These are phyloP conservation scores for Trichomonascaceae sp. DNA, from an alignment of 1,139 yeast genomes.

Conservation along the genomic window DNA sequence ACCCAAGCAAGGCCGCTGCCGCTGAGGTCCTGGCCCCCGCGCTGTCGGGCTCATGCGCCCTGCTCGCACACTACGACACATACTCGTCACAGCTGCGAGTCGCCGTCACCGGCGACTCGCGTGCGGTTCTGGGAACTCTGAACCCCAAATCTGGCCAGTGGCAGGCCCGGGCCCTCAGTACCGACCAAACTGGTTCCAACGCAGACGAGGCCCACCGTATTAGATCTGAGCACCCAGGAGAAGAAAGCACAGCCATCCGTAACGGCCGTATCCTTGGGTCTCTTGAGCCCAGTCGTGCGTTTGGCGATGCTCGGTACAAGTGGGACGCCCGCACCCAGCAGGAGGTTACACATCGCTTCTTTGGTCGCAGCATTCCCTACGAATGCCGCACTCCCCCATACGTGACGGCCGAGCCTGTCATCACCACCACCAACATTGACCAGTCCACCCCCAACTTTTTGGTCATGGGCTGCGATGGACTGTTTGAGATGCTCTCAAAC, in stretches of 20 bases:
- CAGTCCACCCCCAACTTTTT: slow-evolving; percentile 70
- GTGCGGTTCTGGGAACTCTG: slow-evolving; percentile 76
- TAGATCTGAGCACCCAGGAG: slow-evolving; percentile 81
- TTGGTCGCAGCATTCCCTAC: slow-evolving; percentile 72
- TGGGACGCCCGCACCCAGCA: slow-evolving; percentile 69
- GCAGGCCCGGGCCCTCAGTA: slow-evolving; percentile 77
- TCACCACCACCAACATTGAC: slow-evolving; percentile 66
- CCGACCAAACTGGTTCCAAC: slow-evolving; percentile 92
- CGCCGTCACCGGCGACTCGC: slow-evolving; percentile 93
- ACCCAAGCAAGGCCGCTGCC: slow-evolving; percentile 44
- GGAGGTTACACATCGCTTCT: slow-evolving; percentile 58
- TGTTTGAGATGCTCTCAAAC: slow-evolving; percentile 81
- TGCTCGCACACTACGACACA: slow-evolving; percentile 77
- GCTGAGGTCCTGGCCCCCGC: slow-evolving; percentile 83
- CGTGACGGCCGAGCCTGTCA: slow-evolving; percentile 92
- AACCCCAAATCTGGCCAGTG: slow-evolving; percentile 48
- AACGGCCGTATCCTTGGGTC: slow-evolving; percentile 82
- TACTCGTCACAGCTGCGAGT: slow-evolving; percentile 59
- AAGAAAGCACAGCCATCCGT: slow-evolving; percentile 66
- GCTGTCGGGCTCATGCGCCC: slow-evolving; percentile 87
- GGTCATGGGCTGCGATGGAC: slow-evolving; percentile 90
- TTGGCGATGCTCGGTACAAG: slow-evolving; percentile 94
- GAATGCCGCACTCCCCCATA: slow-evolving; percentile 85
- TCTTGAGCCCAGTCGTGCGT: slow-evolving; percentile 93
- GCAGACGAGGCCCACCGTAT: slow-evolving; percentile 78